Evolutionary conservation across 1,284 basidiomycete species (phyloP).

Genomic region (Marasmius fiardii): DNA sequence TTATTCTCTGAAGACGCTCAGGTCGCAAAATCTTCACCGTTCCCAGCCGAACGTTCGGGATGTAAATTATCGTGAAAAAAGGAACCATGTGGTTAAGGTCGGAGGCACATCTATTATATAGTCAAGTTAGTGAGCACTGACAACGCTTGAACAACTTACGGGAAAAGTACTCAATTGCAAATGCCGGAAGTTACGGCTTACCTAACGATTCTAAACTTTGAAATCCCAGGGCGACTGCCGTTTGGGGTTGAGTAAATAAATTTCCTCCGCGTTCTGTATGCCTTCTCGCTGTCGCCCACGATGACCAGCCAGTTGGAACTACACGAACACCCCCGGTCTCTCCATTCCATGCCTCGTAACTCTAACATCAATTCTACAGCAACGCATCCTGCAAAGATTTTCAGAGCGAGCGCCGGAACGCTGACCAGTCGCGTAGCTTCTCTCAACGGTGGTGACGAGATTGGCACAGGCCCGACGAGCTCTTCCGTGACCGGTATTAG

Average conservation of each 20-base stretch:
- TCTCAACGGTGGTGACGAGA: slow-evolving; percentile 19
- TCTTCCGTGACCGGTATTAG: slow-evolving; percentile 25
- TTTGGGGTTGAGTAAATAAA: not conserved
- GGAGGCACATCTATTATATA: no score
- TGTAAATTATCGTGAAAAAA: no score
- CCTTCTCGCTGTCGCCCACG: not conserved
- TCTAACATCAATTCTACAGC: slow-evolving; percentile 35
- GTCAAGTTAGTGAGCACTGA: no score
- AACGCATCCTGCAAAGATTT: slow-evolving; percentile 40
- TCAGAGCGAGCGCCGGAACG: slow-evolving; percentile 41
- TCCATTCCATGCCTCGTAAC: slow-evolving; percentile 43
- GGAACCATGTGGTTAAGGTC: no score
- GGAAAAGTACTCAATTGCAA: no score
- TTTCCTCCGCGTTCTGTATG: not conserved
- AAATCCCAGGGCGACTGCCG: no score
- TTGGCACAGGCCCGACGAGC: slow-evolving; percentile 14
- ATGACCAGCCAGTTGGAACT: not conserved
- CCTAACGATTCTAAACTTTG: no score
- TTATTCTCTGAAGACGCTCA: no score
- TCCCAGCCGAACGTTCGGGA: no score
- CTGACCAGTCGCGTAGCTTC: slow-evolving; percentile 29
- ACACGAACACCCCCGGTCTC: slow-evolving; percentile 18
- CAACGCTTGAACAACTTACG: no score
- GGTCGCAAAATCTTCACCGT: no score
- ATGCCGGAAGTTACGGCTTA: no score